Evolutionary conservation across 169 alveolate species (phyloP), one percentile per base, ranked within the genome.

Genomic region (Blepharisma undulans): DNA sequence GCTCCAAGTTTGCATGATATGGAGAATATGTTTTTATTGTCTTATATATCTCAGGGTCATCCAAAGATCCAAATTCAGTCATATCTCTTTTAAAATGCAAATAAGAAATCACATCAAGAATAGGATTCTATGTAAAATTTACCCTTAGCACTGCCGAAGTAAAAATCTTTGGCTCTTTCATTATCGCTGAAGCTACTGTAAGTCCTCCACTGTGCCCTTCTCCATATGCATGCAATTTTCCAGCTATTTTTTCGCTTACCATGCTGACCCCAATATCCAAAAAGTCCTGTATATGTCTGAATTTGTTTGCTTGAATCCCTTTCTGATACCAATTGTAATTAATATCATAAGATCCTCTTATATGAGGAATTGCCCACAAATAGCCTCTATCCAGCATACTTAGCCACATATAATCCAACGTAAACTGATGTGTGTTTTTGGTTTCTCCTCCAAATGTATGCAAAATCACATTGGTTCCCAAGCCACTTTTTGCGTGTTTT

Each of bases 331-430:
- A 90, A 5, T 18, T 18, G 3, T 78, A 14, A n/a, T 80, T 82
- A 78, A 82, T 25, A 72, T 90, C 93, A 25, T 34, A 78, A n/a
- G 87, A 76, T 16, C 93, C 93, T 14, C 93, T 33, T 22, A 90
- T 66, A 71, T 90, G 93, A 27, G 93, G 92, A 66, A 90, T 81
- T 27, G 76, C 86, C 72, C 66, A 90, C 21, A 90, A 33, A 81
- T 80, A 27, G 74, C 93, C 93, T 8, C 93, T 34, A 48, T 90
- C 91, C 27, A 90, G 91, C 29, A 82, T 21, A 30, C 89, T 82
- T 19, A 36, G 76, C 89, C 89, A 82, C 6, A 10, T 36, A 10
- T 82, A 82, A 60, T 82, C 76, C 89, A 82, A 5, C 27, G 7
- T 22, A 59, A 82, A 82, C 29, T 82, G 33, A 82, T 82, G 89